Conservation (phyloP, 1,284 basidiomycete species). For the Fereydounia khargensis region DNA sequence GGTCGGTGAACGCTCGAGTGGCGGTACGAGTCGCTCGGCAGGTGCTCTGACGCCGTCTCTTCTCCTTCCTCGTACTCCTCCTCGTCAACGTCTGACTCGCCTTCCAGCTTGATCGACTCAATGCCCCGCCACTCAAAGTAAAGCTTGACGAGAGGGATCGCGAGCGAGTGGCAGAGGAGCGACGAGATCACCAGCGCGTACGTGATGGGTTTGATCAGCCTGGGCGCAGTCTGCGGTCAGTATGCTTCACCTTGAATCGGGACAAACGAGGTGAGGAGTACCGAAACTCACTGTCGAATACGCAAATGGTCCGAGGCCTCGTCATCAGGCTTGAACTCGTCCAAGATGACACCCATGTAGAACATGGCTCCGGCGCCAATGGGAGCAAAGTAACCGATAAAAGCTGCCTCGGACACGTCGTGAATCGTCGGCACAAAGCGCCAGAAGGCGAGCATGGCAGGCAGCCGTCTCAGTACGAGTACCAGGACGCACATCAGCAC, state of each 20-base stretch:
- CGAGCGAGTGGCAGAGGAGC: conserved; percentile 38
- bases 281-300: too few relatives aligned
- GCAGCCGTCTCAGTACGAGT: conserved; percentile 57
- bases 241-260: neutral
- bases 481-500: conserved; percentile 59
- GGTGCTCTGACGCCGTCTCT: conserved; percentile 8
- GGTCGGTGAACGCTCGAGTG: conserved; percentile 23
- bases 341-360: conserved; percentile 33
- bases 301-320: too few relatives aligned
- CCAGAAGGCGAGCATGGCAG: conserved; percentile 47
- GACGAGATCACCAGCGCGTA: conserved; percentile 41
- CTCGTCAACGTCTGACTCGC: conserved; percentile 14
- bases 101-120: conserved; percentile 31
- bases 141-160: conserved; percentile 41
- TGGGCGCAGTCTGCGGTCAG: neutral
- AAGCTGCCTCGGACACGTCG: conserved; percentile 48
- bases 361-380: conserved; percentile 58
- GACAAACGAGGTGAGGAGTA: too few relatives aligned
- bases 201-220: conserved; percentile 38
- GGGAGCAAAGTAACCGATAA: conserved; percentile 59
- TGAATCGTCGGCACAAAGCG: conserved; percentile 50
- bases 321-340: conserved; percentile 33
- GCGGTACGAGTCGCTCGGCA: conserved; percentile 11
- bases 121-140: conserved; percentile 28
- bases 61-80: conserved; percentile 25